A percentile compares a stretch with the other conserved stretches of the same genome.
phyloP scores from a whole-genome alignment of 179 eudicot genomes.

The Pouteria campechiana region DNA sequence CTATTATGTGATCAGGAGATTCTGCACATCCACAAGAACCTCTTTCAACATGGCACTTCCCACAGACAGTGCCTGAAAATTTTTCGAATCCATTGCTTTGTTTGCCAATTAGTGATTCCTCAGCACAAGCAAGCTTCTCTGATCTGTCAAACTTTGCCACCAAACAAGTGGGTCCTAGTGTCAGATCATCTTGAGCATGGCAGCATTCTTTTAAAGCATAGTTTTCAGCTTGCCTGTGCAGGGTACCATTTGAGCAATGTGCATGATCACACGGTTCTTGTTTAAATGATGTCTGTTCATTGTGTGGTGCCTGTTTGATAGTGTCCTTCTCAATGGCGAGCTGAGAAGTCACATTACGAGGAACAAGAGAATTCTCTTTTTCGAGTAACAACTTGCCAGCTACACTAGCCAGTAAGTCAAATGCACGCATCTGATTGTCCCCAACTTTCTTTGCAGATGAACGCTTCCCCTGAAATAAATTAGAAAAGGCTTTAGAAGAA shows the following conservation, averaged over 20 bases:
- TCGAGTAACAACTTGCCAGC: slow-evolving; percentile 72
- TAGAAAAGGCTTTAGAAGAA: slow-evolving; percentile 1
- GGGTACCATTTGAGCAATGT: slow-evolving; percentile 24
- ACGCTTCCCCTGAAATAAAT: slow-evolving; percentile 44
- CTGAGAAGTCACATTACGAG: slow-evolving; percentile 5
- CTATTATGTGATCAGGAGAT: slow-evolving; percentile 23
- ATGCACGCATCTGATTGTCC: slow-evolving; percentile 54
- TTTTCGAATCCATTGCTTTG: slow-evolving; percentile 21
- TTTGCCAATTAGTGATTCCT: slow-evolving; percentile 22
- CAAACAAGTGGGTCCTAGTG: slow-evolving; percentile 34
- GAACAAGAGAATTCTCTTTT: slow-evolving; percentile 27
- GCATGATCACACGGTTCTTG: slow-evolving; percentile 21
- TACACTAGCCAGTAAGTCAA: slow-evolving; percentile 76
- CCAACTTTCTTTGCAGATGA: slow-evolving; percentile 28
- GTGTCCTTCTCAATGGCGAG: slow-evolving; percentile 16
- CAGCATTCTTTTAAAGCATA: slow-evolving; percentile 12
- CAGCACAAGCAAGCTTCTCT: slow-evolving; percentile 27
- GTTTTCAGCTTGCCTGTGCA: slow-evolving; percentile 15
- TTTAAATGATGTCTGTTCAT: slow-evolving; percentile 16
- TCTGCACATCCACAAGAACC: slow-evolving; percentile 12
- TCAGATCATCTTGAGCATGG: slow-evolving; percentile 16
- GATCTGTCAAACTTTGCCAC: slow-evolving; percentile 36
- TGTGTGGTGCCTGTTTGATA: slow-evolving; percentile 17
- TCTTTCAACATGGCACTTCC: slow-evolving; percentile 13
- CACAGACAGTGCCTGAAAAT: slow-evolving; percentile 12